A percentile compares a stretch with the other conserved stretches of the same genome.
Evolutionary conservation across 148 eudicot species (phyloP).

Genomic region (Simmondsia chinensis): DNA sequence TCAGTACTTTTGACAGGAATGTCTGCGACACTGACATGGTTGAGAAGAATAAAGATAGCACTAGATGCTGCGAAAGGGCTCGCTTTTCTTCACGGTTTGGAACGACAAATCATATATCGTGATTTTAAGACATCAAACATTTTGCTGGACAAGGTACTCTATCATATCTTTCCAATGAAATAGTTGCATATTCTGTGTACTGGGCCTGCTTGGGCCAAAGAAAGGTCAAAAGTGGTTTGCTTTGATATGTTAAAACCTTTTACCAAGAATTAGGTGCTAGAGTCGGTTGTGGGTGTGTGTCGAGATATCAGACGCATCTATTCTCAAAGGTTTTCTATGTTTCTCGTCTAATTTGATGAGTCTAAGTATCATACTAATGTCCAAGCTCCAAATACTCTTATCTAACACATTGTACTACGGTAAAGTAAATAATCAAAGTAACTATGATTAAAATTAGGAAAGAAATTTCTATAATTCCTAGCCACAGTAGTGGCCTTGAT

Average conservation of each 20-base stretch:
- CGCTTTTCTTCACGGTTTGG: conserved; percentile 69
- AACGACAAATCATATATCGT: conserved; percentile 66
- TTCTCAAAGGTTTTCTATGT: too few species aligned
- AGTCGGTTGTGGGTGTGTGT: too few species aligned
- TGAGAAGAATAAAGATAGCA: conserved; percentile 69
- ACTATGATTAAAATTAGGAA: too few species aligned
- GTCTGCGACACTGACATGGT: conserved; percentile 66
- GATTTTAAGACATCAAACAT: conserved; percentile 87
- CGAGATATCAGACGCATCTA: too few species aligned
- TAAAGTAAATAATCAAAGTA: too few species aligned
- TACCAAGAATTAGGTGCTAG: too few species aligned
- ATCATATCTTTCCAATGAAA: neutral
- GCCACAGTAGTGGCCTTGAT: too few species aligned
- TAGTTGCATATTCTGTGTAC: neutral
- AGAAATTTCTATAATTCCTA: too few species aligned
- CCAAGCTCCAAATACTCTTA: too few species aligned
- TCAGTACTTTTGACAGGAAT: conserved; percentile 34
- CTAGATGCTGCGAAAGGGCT: conserved; percentile 86
- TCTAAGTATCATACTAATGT: too few species aligned
- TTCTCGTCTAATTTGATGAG: too few species aligned
- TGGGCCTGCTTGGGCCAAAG: neutral
- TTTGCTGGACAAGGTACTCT: conserved; percentile 67
- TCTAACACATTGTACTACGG: too few species aligned
- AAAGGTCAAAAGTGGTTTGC: neutral
- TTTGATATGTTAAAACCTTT: neutral